Percentiles rank a stretch among this genome's conserved stretches.
These are phyloP conservation scores for Calvatia gigantea DNA, from an alignment of 768 basidiomycete genomes.

Conservation along the genomic window DNA sequence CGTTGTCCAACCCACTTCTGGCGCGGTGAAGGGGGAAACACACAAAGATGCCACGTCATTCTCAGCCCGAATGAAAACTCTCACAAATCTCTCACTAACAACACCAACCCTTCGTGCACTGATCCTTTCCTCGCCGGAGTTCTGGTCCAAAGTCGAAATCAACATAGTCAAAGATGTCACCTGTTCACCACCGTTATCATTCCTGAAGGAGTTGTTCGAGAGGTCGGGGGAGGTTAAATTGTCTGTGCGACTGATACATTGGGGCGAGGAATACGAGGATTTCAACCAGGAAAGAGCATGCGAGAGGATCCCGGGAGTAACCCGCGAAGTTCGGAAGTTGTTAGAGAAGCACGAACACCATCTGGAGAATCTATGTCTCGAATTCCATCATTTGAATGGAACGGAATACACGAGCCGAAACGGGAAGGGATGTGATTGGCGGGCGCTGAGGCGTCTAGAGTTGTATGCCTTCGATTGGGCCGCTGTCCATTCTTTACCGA, in stretches of 20 bases:
- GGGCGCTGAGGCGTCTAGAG: constrained; percentile 1
- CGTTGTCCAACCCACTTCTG: background rate
- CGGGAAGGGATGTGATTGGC: background rate
- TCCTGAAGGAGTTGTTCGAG: constrained; percentile 1
- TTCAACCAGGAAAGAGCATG: background rate
- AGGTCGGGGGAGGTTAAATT: background rate
- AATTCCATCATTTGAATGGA: constrained; percentile 6
- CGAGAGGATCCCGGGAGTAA: background rate
- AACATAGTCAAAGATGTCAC: constrained; percentile 3
- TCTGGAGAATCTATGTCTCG: background rate
- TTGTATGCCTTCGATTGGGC: constrained; percentile 5
- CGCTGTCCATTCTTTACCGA: background rate
- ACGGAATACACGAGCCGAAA: background rate
- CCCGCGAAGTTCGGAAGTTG: background rate
- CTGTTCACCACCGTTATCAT: constrained; percentile 3
- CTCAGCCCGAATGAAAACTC: background rate
- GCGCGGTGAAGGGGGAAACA: background rate
- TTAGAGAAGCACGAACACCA: background rate
- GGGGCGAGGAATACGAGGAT: background rate
- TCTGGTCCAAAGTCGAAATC: constrained; percentile 7
- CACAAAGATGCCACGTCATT: background rate
- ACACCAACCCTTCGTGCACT: constrained; percentile 4
- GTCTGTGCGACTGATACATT: background rate
- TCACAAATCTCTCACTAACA: constrained; percentile 3
- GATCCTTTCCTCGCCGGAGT: background rate